phyloP scores from a whole-genome alignment of 139 green algal genomes.

The Chlamydomonas sp. region DNA sequence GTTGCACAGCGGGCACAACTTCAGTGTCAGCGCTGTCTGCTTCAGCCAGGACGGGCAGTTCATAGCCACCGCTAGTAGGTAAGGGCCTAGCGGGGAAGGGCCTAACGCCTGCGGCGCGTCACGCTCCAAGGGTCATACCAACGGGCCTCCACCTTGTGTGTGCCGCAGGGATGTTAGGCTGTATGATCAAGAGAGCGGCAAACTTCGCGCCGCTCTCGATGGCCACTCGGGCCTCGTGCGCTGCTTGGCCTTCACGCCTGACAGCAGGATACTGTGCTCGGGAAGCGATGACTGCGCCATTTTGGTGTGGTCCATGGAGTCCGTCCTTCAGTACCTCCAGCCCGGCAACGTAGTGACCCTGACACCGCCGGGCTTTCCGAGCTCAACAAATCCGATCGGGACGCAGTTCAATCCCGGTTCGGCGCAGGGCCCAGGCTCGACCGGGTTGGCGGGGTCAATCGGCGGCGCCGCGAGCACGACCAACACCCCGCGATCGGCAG shows the following conservation, averaged over 20 bases:
- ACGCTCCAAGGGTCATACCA: too few species aligned
- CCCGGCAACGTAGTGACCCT: neutral
- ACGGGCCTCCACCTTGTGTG: too few species aligned
- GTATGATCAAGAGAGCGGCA: neutral
- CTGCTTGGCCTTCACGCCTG: constrained; percentile 31
- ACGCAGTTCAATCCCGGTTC: neutral
- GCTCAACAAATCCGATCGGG: constrained; percentile 1
- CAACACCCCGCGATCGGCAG: neutral
- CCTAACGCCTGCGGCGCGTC: too few species aligned
- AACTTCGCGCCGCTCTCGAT: constrained; percentile 10
- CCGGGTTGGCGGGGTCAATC: neutral
- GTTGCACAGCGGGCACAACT: neutral
- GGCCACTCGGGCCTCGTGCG: constrained; percentile 28
- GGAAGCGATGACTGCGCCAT: constrained; percentile 12
- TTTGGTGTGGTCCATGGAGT: constrained; percentile 15
- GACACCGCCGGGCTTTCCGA: constrained; percentile 7
- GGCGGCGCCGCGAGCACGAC: neutral
- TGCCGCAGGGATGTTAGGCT: constrained; percentile 5
- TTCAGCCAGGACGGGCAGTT: neutral
- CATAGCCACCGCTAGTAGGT: constrained; percentile 8
- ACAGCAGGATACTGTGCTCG: constrained; percentile 16
- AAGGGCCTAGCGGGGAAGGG: too few species aligned
- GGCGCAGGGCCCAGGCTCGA: neutral
- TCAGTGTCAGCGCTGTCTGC: neutral
- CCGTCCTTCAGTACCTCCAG: neutral